Percentiles rank a stretch among this genome's conserved stretches.
phyloP scores from a whole-genome alignment of 805 yeast genomes.

The Metschnikowia shivogae region DNA sequence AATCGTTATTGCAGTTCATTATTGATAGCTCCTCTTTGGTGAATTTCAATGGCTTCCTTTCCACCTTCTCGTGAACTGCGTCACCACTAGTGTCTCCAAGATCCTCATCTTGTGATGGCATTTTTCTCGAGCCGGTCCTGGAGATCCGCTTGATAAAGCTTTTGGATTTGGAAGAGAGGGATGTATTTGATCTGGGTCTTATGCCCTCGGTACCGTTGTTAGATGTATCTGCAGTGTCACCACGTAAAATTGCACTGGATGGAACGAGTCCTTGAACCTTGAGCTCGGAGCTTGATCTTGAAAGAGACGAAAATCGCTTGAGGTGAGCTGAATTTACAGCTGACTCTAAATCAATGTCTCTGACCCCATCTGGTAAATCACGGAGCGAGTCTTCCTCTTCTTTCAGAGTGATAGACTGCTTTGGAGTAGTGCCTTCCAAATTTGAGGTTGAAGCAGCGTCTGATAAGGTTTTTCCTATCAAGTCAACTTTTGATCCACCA shows the following conservation, averaged over 20 bases:
- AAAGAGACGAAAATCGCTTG: slow-evolving; percentile 8
- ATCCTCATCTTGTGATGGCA: background rate
- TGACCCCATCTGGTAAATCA: background rate
- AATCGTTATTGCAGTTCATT: slow-evolving; percentile 53
- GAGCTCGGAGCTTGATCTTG: slow-evolving; percentile 16
- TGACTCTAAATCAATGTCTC: background rate
- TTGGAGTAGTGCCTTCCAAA: background rate
- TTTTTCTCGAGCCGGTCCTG: slow-evolving; percentile 12
- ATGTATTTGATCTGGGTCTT: slow-evolving; percentile 22
- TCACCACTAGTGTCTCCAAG: background rate
- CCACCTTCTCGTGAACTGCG: slow-evolving; percentile 3
- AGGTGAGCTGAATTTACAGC: background rate
- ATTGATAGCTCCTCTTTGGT: slow-evolving; percentile 61
- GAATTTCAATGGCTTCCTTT: slow-evolving; percentile 27
- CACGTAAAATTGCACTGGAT: slow-evolving; percentile 12
- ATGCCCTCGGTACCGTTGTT: slow-evolving; percentile 10
- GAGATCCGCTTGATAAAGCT: slow-evolving; percentile 34
- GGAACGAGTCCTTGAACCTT: slow-evolving; percentile 15
- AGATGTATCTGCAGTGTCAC: slow-evolving; percentile 3
- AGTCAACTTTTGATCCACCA: background rate
- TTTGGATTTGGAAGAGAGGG: slow-evolving; percentile 27
- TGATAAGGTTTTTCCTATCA: background rate
- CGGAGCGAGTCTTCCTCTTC: background rate
- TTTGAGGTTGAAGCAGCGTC: background rate
- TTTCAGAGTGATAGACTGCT: background rate